Conservation (phyloP, 495 filamentous ascomycete genomes). For the Lophium mytilinum region DNA sequence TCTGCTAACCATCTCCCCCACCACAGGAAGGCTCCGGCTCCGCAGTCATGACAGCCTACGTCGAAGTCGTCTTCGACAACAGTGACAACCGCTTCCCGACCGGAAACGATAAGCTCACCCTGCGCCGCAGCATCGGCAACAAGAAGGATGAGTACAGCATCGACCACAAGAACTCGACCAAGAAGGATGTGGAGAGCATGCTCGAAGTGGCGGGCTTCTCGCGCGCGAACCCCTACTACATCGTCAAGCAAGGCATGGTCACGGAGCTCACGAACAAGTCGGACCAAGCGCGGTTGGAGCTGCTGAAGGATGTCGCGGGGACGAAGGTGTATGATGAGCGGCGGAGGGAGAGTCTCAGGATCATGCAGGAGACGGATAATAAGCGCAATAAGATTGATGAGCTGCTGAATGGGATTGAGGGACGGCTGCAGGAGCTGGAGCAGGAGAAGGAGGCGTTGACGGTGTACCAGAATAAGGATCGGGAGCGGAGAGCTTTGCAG, state of each 20-base stretch:
- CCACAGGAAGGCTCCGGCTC: slow-evolving; percentile 84
- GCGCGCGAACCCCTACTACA: slow-evolving; percentile 97
- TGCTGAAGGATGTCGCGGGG: slow-evolving; percentile 95
- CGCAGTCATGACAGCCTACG: slow-evolving; percentile 97
- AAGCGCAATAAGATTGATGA: slow-evolving; percentile 94
- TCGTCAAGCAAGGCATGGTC: slow-evolving; percentile 94
- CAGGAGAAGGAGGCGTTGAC: slow-evolving; percentile 94
- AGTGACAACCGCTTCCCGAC: slow-evolving; percentile 93
- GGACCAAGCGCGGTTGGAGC: slow-evolving; percentile 74
- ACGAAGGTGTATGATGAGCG: slow-evolving; percentile 95
- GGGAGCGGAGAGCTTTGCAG: slow-evolving; percentile 83
- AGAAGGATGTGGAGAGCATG: slow-evolving; percentile 88
- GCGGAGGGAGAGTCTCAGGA: slow-evolving; percentile 81
- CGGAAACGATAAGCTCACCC: slow-evolving; percentile 78
- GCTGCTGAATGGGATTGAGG: slow-evolving; percentile 79
- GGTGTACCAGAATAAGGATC: slow-evolving; percentile 89
- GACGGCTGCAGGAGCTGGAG: slow-evolving; percentile 80
- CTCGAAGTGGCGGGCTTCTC: slow-evolving; percentile 96
- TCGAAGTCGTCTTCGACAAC: slow-evolving; percentile 99
- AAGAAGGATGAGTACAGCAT: slow-evolving; percentile 99
- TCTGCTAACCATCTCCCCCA: not conserved
- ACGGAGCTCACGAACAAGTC: slow-evolving; percentile 98
- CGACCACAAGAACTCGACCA: slow-evolving; percentile 91
- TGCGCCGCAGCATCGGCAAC: slow-evolving; percentile 87
- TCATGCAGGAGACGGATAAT: slow-evolving; percentile 94